These are phyloP conservation scores for Ogataea salicorniae DNA, from an alignment of 805 yeast species.

Conservation along the genomic window DNA sequence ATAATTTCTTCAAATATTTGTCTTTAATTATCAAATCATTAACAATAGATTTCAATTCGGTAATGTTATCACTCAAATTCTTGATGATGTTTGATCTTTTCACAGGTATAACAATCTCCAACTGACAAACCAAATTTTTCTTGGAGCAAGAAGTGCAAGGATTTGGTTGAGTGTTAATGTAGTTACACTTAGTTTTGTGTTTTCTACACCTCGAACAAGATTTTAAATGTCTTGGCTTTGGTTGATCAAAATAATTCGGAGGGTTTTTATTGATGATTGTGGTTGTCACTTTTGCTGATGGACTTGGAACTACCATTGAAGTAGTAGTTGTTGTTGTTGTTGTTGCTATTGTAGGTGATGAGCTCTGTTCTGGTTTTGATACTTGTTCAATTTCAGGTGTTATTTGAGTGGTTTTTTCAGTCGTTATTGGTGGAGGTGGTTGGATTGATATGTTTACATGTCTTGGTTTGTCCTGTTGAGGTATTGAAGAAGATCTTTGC, in stretches of 20 bases:
- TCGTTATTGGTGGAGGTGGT: not conserved
- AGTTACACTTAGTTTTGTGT: conserved; percentile 65
- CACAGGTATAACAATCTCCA: conserved; percentile 51
- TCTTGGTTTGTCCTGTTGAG: not conserved
- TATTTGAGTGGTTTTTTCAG: not conserved
- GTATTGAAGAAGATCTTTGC: conserved; percentile 1
- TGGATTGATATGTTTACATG: not conserved
- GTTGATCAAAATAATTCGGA: conserved; percentile 19
- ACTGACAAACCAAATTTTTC: conserved; percentile 45
- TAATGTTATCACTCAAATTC: conserved; percentile 29
- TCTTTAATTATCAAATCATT: conserved; percentile 26
- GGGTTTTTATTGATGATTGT: conserved; percentile 19
- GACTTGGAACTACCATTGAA: not conserved
- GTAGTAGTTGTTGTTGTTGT: not conserved
- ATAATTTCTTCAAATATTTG: conserved; percentile 18
- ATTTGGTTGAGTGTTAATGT: conserved; percentile 42
- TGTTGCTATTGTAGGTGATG: not conserved
- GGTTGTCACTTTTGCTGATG: conserved; percentile 12
- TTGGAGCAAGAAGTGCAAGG: conserved; percentile 56
- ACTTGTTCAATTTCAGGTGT: not conserved
- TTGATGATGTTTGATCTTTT: conserved; percentile 40
- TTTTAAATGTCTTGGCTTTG: conserved; percentile 41
- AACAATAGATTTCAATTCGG: conserved; percentile 26
- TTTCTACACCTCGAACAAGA: conserved; percentile 62
- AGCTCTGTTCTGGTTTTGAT: not conserved